Conservation (phyloP, 1,139 yeast species). For the Suhomyces atakaporum region DNA sequence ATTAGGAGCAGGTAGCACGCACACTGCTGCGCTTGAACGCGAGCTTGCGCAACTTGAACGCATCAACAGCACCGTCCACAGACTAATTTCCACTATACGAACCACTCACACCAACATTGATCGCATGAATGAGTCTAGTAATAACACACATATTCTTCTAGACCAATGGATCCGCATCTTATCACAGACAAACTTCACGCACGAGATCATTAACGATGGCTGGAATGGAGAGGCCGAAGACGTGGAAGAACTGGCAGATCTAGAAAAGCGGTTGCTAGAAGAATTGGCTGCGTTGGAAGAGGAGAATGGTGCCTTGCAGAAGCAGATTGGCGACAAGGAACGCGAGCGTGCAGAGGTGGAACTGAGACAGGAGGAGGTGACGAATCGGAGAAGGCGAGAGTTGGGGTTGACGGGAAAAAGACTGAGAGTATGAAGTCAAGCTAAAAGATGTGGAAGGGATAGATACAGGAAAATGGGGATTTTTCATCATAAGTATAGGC, state of each 20-base stretch:
- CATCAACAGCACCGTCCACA: conserved; percentile 34
- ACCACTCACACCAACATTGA: conserved; percentile 30
- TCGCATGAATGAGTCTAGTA: conserved; percentile 35
- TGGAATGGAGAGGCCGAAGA: conserved; percentile 35
- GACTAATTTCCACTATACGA: conserved; percentile 31
- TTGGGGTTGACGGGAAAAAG: conserved; percentile 23
- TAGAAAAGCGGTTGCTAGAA: conserved; percentile 28
- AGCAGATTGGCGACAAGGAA: conserved; percentile 26
- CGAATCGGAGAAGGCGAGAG: conserved; percentile 26
- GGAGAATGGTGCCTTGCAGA: conserved; percentile 32
- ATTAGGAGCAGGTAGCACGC: conserved; percentile 1
- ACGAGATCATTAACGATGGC: conserved; percentile 34
- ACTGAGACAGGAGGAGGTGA: conserved; percentile 18
- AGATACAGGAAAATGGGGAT: too few species aligned
- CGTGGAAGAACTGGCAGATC: conserved; percentile 25
- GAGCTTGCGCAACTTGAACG: conserved; percentile 39
- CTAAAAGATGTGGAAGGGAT: too few species aligned
- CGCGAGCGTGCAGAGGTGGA: conserved; percentile 22
- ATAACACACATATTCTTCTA: conserved; percentile 39
- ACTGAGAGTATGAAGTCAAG: conserved; percentile 3
- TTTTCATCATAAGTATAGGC: too few species aligned
- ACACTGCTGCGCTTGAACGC: conserved; percentile 24
- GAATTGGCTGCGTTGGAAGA: conserved; percentile 28
- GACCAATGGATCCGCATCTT: conserved; percentile 50
- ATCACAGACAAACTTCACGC: conserved; percentile 48